These are phyloP conservation scores for Insectozyma bohioensis DNA, from an alignment of 1,139 yeast species.

Conservation along the genomic window DNA sequence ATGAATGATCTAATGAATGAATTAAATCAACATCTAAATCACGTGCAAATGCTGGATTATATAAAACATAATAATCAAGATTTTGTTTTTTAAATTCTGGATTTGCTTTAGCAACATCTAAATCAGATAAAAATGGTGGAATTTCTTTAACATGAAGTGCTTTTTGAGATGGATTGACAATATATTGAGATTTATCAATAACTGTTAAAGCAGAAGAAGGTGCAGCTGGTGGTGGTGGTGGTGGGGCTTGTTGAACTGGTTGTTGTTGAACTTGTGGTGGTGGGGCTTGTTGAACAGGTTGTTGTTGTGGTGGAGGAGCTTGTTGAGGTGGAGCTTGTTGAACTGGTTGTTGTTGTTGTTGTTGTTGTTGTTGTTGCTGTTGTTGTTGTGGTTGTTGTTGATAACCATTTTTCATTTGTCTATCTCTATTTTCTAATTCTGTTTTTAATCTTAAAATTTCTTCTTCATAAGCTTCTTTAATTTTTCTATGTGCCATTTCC, in stretches of 20 bases:
- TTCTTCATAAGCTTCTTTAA: slow-evolving; percentile 94
- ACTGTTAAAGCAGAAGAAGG: slow-evolving; percentile 36
- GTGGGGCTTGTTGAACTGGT: slow-evolving; percentile 20
- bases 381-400: slow-evolving; percentile 13
- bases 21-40: slow-evolving; percentile 83
- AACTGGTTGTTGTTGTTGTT: slow-evolving; percentile 12
- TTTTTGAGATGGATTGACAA: slow-evolving; percentile 43
- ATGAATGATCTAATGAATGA: slow-evolving; percentile 86
- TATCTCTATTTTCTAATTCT: slow-evolving; percentile 76
- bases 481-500: slow-evolving; percentile 90
- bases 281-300: slow-evolving; percentile 26
- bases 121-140: slow-evolving; percentile 78
- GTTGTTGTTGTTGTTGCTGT: slow-evolving; percentile 12
- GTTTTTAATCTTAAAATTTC: slow-evolving; percentile 84
- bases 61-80: slow-evolving; percentile 84
- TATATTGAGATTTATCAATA: slow-evolving; percentile 43
- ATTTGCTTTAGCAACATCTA: slow-evolving; percentile 77
- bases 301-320: slow-evolving; percentile 17
- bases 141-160: slow-evolving; percentile 68
- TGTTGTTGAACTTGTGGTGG: slow-evolving; percentile 12
- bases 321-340: slow-evolving; percentile 10
- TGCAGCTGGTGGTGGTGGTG: slow-evolving; percentile 15
- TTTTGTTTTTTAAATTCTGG: slow-evolving; percentile 81
- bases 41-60: slow-evolving; percentile 76
- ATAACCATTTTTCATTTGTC: slow-evolving; percentile 34